Base-by-base conservation (phyloP, 164 flowering plant genomes). In the Liriodendron chinense region DNA sequence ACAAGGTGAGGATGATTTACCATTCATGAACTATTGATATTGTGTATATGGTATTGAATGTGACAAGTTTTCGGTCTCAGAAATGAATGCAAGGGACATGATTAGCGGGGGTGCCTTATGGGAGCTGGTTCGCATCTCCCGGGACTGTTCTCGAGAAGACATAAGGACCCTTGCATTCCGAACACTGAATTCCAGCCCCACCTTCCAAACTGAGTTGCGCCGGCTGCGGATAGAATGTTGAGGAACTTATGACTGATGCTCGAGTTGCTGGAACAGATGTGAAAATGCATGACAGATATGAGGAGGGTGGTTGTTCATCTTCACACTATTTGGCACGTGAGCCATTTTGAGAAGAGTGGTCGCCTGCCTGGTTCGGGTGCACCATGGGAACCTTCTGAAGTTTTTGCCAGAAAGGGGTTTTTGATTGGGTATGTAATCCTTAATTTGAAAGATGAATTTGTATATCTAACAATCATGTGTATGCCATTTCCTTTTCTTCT, bases 121-220 rank as follows among this genome's bases (percentile, higher is more conserved):
- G 95, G 99, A 96, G 80, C 87, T 96, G 73, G 97, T 92, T 71
- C 94, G 98, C 59, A 94, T 96, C 61, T 89, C 97, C 8, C 85
- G 90, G 56, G 97, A 96, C 69, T 94, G 96, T 80, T 85, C 99
- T 9, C 79, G 97, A 14, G 97, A 92, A 69, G 99, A 96, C 80
- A 91, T 96, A 74, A 84, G 94, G 77, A 86, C 78, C 76, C 97
- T 94, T 67, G 99, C 98, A 3, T 85, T 80, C 47, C 80, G 86
- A 47, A 91, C 92, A 14, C 80, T 96, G 26, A 83, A 80, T 74
- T 85, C 93, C 1, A 94, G 90, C 81, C 90, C 97, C 20, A 77
- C 85, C 23, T 94, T 96, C 82, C 86, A 81, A 76, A 86, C 91
- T 59, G 99, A 96, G 81, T 25, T 94, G 76, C 84, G 88, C 79